A percentile compares a stretch with the other conserved stretches of the same genome.
These are phyloP conservation scores for Bruguiera hainesii DNA, from an alignment of 441 rosid genomes.

Conservation along the genomic window DNA sequence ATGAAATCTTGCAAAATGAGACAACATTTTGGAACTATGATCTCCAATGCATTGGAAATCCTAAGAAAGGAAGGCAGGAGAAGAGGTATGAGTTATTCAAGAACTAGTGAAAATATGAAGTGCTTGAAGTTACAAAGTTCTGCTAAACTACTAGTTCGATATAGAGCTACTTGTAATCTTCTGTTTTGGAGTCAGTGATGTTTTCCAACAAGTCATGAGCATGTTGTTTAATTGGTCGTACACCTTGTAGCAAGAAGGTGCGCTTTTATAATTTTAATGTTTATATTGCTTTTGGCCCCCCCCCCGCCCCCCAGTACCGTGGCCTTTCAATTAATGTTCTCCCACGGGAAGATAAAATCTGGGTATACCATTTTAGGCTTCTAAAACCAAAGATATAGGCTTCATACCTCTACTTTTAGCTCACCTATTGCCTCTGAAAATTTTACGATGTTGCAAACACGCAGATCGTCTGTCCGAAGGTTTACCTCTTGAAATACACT, in stretches of 20 bases:
- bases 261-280: no score
- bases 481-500: conserved; percentile 86
- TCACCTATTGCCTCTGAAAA: conserved; percentile 87
- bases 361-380: neutral
- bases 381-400: neutral
- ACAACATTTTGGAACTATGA: neutral
- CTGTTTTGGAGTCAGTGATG: neutral
- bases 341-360: no score
- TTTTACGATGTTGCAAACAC: conserved; percentile 76
- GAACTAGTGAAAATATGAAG: no score
- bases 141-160: no score
- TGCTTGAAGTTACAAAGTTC: no score
- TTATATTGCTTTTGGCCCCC: no score
- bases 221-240: neutral
- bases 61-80: neutral
- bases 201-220: neutral
- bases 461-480: conserved; percentile 69
- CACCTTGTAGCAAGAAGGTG: no score
- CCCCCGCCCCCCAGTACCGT: no score
- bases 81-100: no score
- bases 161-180: no score
- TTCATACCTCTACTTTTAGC: conserved; percentile 85
- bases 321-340: no score
- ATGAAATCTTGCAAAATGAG: neutral
- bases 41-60: conserved; percentile 5